Evolutionary conservation across 1,284 basidiomycete species (phyloP), one percentile per base, ranked within the genome.

Genomic region (Erythrobasidium hasegawianum): DNA sequence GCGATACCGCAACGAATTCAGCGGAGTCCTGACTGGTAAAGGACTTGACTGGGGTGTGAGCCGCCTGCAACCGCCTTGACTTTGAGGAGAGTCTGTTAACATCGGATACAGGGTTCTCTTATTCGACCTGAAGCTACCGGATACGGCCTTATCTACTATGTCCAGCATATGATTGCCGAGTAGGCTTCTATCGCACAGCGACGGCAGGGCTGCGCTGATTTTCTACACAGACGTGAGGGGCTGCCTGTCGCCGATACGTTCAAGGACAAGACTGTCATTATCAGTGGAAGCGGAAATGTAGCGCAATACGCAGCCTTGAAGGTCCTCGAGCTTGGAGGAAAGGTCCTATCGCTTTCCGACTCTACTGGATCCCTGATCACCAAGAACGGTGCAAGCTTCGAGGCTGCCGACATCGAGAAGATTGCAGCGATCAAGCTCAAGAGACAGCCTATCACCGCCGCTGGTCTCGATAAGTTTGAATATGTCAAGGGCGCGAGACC

Each of bases 111-210:
- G 43, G 87, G 86, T 72, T 85, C 83, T 70, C 81, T 81, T 79
- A 87, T 88, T 76, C 83, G 86, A 68, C 86, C 86, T 56, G 85
- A 87, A 76, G 61, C 68, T 14, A 79, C 78, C 49, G 78, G 86
- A 64, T 90, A 86, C 78, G 88, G 88, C 77, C 80, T 88, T 71
- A 85, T 88, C 77, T 89, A 89, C 83, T 89, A 84, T 75, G 85
- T 88, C 72, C 82, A 85, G 71, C 85, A 85, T 77, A 84, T 85
- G 78, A 75, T 84, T 78, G 68, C 59, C 10, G 38, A 52, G 53
- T 54, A 20, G 29, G 67, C 57, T 39, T 57, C 33, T 33, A 18
- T 9, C 16, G 9, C 22, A 41, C 5, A 8, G n/a, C 16, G 16
- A 22, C 27, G 10, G n/a, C 13, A 14, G 22, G 20, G 26, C 39